Percentiles rank a stretch among this genome's conserved stretches.
These are phyloP conservation scores for Pyrus communis DNA, from an alignment of 306 rosid genomes.

Conservation along the genomic window DNA sequence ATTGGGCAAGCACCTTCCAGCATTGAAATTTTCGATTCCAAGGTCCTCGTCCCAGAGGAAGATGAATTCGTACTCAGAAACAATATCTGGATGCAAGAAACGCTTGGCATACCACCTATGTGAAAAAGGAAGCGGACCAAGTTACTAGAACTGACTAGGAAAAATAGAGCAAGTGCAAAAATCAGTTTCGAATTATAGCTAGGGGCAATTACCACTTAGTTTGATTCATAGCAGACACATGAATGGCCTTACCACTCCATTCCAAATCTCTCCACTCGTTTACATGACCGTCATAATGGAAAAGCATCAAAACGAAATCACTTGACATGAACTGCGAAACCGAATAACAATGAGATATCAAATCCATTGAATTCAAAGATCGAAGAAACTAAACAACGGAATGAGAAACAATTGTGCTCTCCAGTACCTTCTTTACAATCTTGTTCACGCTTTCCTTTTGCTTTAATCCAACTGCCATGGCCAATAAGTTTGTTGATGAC, in stretches of 20 bases:
- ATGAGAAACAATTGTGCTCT: background rate
- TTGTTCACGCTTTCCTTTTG: slow-evolving; percentile 55
- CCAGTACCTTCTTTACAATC: slow-evolving; percentile 59
- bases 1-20: slow-evolving; percentile 33
- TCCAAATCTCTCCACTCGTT: slow-evolving; percentile 41
- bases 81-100: slow-evolving; percentile 82
- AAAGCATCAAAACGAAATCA: slow-evolving; percentile 38
- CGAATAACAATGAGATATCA: background rate
- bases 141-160: background rate
- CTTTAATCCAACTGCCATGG: slow-evolving; percentile 66
- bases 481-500: slow-evolving; percentile 52
- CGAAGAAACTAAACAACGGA: background rate
- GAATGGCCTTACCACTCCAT: slow-evolving; percentile 39
- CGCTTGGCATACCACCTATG: slow-evolving; percentile 92
- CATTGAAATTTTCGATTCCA: slow-evolving; percentile 68
- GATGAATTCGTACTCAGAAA: slow-evolving; percentile 56
- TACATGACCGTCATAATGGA: slow-evolving; percentile 50
- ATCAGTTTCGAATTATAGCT: background rate
- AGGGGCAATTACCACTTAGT: slow-evolving; percentile 41
- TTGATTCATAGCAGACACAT: slow-evolving; percentile 45
- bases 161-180: background rate
- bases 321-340: slow-evolving; percentile 32
- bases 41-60: slow-evolving; percentile 96
- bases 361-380: slow-evolving; percentile 11
- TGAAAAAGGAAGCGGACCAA: background rate